Evolutionary conservation across 805 yeast species (phyloP), one percentile per base, ranked within the genome.

Genomic region (Wickerhamiella kurtzmanii): DNA sequence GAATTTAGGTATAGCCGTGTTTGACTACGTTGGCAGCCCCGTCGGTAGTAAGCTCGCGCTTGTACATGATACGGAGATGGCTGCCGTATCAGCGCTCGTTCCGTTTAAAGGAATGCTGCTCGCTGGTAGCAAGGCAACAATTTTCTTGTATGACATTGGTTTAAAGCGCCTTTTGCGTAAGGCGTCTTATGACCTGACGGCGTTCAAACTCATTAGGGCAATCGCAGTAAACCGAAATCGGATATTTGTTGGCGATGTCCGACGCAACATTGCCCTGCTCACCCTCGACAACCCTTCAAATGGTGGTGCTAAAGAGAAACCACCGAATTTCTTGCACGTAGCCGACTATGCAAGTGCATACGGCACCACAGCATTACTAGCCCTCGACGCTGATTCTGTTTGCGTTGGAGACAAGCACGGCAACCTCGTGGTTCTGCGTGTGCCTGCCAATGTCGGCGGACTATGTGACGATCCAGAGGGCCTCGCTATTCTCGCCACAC

Each of bases 381-480:
- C 76, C 52, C 63, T 92, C 3, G 97, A 92, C 60, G 74, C 76
- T 51, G 77, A 77, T 47, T 86, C 96, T 0, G 75, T 82, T 1
- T 66, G 82, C 37, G 85, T 84, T 1, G 95, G 95, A 13, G 97
- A 92, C 60, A 80, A 79, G 57, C 86, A 82, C 63, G 96, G 97
- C 0, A 84, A 81, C 55, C 42, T 87, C 0, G 78, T 80, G 63
- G 73, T 83, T 1, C 63, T 85, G 37, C 66, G 96, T 49, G 62
- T 81, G 37, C 75, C 81, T 0, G 64, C 64, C n/a, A 64, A 69
- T 3, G 66, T 70, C 0, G 72, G 79, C 0, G 63, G 65, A 39
- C 59, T 70, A 38, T 63, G 76, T 20, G 79, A 74, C 49, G 73
- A 70, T 44, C 84, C 79, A 46, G 64, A 60, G 19, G 67, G 68